phyloP scores from a whole-genome alignment of 2,329 filamentous ascomycete genomes.

The Aspergillaceae sp. region DNA sequence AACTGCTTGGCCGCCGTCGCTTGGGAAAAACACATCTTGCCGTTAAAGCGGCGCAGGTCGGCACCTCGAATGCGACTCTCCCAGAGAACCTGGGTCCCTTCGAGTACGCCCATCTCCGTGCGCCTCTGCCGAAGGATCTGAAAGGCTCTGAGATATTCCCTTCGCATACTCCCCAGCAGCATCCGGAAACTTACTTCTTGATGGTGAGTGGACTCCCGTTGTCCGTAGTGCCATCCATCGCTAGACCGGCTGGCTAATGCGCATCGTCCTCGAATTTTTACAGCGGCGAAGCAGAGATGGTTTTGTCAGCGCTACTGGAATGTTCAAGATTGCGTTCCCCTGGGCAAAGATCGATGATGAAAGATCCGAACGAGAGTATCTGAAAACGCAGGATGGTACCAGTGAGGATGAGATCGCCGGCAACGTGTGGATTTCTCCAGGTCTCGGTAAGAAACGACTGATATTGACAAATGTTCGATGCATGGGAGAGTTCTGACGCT shows the following conservation, averaged over 20 bases:
- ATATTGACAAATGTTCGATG: background rate
- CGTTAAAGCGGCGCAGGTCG: conserved; percentile 68
- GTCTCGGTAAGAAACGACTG: conserved; percentile 45
- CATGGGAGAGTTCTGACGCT: conserved; percentile 4
- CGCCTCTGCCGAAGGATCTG: conserved; percentile 84
- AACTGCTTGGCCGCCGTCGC: conserved; percentile 74
- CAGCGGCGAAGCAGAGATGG: conserved; percentile 58
- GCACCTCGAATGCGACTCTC: conserved; percentile 62
- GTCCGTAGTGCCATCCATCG: background rate
- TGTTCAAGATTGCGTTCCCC: conserved; percentile 62
- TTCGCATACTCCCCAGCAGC: conserved; percentile 51
- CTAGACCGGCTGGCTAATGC: background rate
- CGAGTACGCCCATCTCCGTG: conserved; percentile 92
- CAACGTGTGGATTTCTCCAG: conserved; percentile 89
- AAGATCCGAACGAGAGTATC: conserved; percentile 55
- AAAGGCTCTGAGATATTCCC: conserved; percentile 85
- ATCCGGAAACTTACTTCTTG: conserved; percentile 87
- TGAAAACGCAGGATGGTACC: conserved; percentile 73
- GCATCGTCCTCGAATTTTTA: background rate
- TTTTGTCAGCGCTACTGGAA: conserved; percentile 57
- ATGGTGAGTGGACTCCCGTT: conserved; percentile 51
- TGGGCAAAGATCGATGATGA: conserved; percentile 55
- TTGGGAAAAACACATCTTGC: conserved; percentile 87
- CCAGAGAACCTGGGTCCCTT: conserved; percentile 70
- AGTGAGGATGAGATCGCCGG: conserved; percentile 89